These are phyloP conservation scores for Termitomyces heimii DNA, from an alignment of 768 basidiomycete genomes.

Conservation along the genomic window DNA sequence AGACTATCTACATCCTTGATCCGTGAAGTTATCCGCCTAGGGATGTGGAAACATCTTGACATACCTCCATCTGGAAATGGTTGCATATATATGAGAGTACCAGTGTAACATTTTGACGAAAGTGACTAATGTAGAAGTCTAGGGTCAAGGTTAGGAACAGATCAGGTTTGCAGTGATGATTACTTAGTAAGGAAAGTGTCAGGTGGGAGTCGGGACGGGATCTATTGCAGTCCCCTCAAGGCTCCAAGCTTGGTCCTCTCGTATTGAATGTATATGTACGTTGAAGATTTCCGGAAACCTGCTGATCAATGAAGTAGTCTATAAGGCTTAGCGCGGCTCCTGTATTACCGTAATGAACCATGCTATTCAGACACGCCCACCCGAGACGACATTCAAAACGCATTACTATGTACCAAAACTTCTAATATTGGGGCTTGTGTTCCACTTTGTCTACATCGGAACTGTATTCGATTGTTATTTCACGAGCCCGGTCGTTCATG, in stretches of 20 bases:
- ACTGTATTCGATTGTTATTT: conserved; percentile 88
- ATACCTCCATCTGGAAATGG: neutral
- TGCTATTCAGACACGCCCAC: neutral
- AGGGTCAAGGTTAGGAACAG: no score
- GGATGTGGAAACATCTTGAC: neutral
- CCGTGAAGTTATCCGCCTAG: no score
- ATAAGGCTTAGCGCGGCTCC: neutral
- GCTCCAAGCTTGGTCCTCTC: no score
- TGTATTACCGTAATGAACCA: conserved; percentile 2
- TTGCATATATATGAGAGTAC: neutral
- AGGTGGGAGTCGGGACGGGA: no score
- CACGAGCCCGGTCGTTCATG: conserved; percentile 74
- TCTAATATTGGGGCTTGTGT: conserved; percentile 62
- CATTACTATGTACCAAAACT: conserved; percentile 38
- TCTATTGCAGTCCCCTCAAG: neutral
- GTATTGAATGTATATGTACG: conserved; percentile 8
- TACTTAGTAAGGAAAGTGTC: no score
- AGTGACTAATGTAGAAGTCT: no score
- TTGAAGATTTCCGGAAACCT: neutral
- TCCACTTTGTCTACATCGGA: conserved; percentile 68
- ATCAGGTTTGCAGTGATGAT: no score
- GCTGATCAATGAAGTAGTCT: neutral
- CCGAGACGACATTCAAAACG: neutral
- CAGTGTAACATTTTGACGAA: no score
- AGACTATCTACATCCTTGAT: no score